These are phyloP conservation scores for Saturnispora hagleri DNA, from an alignment of 805 yeast genomes.

Conservation along the genomic window DNA sequence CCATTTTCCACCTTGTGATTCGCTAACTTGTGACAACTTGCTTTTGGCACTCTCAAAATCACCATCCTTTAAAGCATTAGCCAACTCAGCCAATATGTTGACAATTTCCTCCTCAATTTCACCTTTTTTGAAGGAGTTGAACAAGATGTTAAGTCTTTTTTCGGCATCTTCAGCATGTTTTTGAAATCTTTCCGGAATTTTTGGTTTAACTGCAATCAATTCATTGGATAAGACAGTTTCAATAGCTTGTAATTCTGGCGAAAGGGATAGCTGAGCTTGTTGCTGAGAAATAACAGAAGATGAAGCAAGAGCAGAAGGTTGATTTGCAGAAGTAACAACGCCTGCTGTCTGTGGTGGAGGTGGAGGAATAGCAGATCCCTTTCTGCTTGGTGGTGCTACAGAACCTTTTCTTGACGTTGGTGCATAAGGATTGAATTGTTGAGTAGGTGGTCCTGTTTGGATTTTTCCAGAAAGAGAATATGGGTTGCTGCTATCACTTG, in stretches of 20 bases:
- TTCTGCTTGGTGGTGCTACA: background rate
- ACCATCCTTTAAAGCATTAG: constrained; percentile 39
- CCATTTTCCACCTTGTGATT: constrained; percentile 85
- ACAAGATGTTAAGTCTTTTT: constrained; percentile 68
- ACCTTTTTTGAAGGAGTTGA: constrained; percentile 66
- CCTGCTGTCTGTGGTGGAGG: constrained; percentile 2
- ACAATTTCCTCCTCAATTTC: constrained; percentile 54
- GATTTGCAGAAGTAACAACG: background rate
- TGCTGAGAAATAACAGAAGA: background rate
- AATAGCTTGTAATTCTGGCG: constrained; percentile 49
- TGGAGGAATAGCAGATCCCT: constrained; percentile 11
- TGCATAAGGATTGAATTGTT: background rate
- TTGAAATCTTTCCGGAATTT: constrained; percentile 62
- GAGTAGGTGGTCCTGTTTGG: background rate
- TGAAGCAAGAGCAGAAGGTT: background rate
- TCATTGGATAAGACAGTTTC: constrained; percentile 45
- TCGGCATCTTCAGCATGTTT: constrained; percentile 76
- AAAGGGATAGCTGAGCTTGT: constrained; percentile 33
- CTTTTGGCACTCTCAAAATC: constrained; percentile 54
- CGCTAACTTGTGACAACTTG: constrained; percentile 53
- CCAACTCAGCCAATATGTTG: constrained; percentile 41
- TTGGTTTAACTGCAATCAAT: constrained; percentile 56
- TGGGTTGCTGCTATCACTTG: background rate
- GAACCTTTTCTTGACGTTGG: background rate
- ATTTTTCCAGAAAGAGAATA: constrained; percentile 13